phyloP scores from a whole-genome alignment of 805 yeast genomes.

The Nakazawaea pomicola region DNA sequence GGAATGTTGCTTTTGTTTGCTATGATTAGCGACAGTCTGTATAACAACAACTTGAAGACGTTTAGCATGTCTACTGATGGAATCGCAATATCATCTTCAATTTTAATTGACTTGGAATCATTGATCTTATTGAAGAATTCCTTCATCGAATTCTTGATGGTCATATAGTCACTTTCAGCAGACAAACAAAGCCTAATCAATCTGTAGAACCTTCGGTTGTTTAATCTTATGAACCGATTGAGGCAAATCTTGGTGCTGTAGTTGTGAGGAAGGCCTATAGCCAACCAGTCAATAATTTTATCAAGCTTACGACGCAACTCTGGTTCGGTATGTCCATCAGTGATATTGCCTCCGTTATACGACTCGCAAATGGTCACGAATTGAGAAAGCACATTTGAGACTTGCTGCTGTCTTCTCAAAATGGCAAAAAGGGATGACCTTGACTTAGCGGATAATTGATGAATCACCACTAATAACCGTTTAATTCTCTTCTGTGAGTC shows the following conservation, averaged over 20 bases:
- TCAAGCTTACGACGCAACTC: constrained; percentile 32
- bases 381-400: constrained; percentile 45
- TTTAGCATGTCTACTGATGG: constrained; percentile 35
- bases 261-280: constrained; percentile 50
- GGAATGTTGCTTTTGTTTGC: constrained; percentile 64
- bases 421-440: constrained; percentile 64
- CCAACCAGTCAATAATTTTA: constrained; percentile 58
- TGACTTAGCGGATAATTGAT: constrained; percentile 50
- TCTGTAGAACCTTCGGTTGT: constrained; percentile 55
- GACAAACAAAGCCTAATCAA: constrained; percentile 50
- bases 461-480: constrained; percentile 46
- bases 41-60: constrained; percentile 52
- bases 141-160: constrained; percentile 55
- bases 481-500: constrained; percentile 42
- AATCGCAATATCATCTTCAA: constrained; percentile 16
- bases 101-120: constrained; percentile 44
- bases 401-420: constrained; percentile 60
- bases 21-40: constrained; percentile 54
- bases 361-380: constrained; percentile 46
- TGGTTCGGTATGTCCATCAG: constrained; percentile 18
- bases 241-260: constrained; percentile 45
- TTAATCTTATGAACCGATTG: constrained; percentile 45
- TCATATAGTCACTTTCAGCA: constrained; percentile 53
- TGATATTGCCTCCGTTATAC: constrained; percentile 27
- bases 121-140: constrained; percentile 55